Conservation (phyloP, 1,284 basidiomycete species). For the Cystobasidium slooffiae region DNA sequence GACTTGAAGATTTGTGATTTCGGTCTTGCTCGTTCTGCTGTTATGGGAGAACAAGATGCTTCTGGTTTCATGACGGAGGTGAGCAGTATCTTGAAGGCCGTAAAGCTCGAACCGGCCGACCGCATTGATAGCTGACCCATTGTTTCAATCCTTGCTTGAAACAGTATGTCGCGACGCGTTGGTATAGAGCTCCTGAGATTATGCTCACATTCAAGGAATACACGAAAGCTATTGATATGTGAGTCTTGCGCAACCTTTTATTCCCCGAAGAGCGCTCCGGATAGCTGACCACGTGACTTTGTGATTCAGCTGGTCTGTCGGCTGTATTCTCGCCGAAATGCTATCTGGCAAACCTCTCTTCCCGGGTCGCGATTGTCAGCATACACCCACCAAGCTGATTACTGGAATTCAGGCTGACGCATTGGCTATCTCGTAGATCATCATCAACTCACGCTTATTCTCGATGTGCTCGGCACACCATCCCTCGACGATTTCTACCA, state of each 20-base stretch:
- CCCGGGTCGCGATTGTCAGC: conserved; percentile 82
- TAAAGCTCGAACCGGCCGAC: background rate
- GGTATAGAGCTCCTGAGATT: conserved; percentile 93
- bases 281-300: background rate
- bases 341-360: conserved; percentile 90
- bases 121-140: background rate
- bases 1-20: conserved; percentile 45
- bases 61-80: conserved; percentile 55
- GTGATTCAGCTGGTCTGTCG: conserved; percentile 47
- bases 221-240: conserved; percentile 87
- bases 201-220: conserved; percentile 90
- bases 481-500: conserved; percentile 67
- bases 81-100: background rate
- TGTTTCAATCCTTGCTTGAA: background rate
- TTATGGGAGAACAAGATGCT: conserved; percentile 51
- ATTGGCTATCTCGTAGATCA: conserved; percentile 53
- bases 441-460: conserved; percentile 64
- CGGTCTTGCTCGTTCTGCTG: conserved; percentile 51
- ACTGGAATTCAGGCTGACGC: background rate
- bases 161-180: conserved; percentile 63
- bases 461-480: conserved; percentile 66
- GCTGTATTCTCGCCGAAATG: conserved; percentile 80
- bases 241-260: conserved; percentile 7
- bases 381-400: no score
- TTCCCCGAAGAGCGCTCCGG: background rate